Base-by-base conservation (phyloP, 352 stramenopile species). In the Globisporangium cylindrosporum region DNA sequence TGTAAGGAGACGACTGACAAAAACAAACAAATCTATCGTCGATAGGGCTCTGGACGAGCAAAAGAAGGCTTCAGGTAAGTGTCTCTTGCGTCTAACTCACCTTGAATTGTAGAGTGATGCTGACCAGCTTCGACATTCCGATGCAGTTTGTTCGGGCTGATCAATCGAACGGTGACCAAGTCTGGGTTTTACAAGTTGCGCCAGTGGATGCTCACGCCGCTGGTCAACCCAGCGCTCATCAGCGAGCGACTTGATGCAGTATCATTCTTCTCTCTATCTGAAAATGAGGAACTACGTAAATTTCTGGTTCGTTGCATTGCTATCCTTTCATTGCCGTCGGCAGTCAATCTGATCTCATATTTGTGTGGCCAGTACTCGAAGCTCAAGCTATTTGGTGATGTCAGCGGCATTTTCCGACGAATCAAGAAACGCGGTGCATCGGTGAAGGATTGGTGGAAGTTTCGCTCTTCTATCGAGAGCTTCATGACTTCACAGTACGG, bases 61-160 rank as follows among this genome's bases (percentile, higher is more conserved):
- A 96, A 94, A 72, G 88, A 95, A 83, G 88, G 88, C 5, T 93
- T 94, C 59, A 95, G 88, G 88, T 93, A 54, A 22, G 38, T 22
- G 1, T 4, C 46, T 4, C 46, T 55, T 36, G 1, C 4, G 38
- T 61, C 18, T 10, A 38, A 38, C 7, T 38, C 32, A 38, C 8
- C 12, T 22, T 29, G 54, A 15, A 32, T 48, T 6, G 29, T 18
- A 46, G 27, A 32, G 18, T 9, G 27, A 34, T n/a, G 36, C 10
- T 70, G 24, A 54, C 22, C 55, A 32, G 6, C 32, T 18, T 53
- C 62, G 51, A 69, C 25, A 53, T 22, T 61, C 10, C 29, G n/a
- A 59, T 22, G 0, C 34, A 96, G 88, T 68, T 59, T 96, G 1
- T 91, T 89, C 66, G 84, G 83, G 8, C 73, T 96, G 24, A 69